A percentile compares a stretch with the other conserved stretches of the same genome.
phyloP scores from a whole-genome alignment of 805 yeast species.

The Saturnispora dispora region DNA sequence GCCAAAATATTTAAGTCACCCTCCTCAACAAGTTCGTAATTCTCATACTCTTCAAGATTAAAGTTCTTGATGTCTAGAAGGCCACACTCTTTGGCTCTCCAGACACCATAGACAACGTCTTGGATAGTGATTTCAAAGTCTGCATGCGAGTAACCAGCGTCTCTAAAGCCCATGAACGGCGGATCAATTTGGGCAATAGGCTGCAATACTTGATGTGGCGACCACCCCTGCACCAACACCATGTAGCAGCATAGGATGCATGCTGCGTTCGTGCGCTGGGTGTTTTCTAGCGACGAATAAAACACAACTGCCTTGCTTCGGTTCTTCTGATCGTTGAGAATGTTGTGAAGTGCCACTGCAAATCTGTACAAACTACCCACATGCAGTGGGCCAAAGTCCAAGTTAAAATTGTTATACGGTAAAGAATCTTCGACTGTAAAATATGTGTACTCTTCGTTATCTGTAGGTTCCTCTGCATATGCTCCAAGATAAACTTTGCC shows the following conservation, averaged over 20 bases:
- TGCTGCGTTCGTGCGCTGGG: constrained; percentile 87
- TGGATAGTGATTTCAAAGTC: constrained; percentile 91
- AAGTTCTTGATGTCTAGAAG: constrained; percentile 80
- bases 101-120: constrained; percentile 90
- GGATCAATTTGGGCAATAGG: constrained; percentile 89
- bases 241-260: constrained; percentile 89
- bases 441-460: constrained; percentile 65
- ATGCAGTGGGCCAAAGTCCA: constrained; percentile 94
- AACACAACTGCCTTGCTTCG: constrained; percentile 85
- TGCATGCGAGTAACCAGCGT: constrained; percentile 94
- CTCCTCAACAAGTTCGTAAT: constrained; percentile 90
- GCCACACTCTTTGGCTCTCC: constrained; percentile 94
- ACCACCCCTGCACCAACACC: constrained; percentile 94
- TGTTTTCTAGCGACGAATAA: constrained; percentile 74
- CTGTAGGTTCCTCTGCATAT: constrained; percentile 68
- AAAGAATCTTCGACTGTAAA: constrained; percentile 90
- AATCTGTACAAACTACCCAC: constrained; percentile 89
- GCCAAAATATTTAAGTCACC: constrained; percentile 92
- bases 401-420: constrained; percentile 89
- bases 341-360: constrained; percentile 89
- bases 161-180: constrained; percentile 91
- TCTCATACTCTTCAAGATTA: constrained; percentile 89
- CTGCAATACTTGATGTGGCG: constrained; percentile 94
- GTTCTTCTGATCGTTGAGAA: constrained; percentile 75
- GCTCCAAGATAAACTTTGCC: constrained; percentile 85